Percentiles rank a stretch among this genome's conserved stretches.
Conservation (phyloP, 495 filamentous ascomycete species). For the Talaromyces stipitatus region DNA sequence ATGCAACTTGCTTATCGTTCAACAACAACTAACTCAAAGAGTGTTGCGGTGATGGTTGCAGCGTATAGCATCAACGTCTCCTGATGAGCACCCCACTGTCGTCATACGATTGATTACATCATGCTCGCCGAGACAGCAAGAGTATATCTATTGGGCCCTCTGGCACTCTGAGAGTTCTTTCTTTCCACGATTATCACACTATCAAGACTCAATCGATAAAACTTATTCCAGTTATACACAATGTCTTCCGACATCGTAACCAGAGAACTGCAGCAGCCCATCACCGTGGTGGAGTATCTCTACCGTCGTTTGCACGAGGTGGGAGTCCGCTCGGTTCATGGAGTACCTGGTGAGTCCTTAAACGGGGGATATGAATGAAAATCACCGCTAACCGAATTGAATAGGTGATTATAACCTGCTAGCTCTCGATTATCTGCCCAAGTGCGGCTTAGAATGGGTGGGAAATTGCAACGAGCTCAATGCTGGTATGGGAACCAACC, state of each 20-base stretch:
- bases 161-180: not conserved
- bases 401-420: conserved; percentile 41
- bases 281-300: conserved; percentile 55
- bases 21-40: not conserved
- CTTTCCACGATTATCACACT: not conserved
- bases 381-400: not conserved
- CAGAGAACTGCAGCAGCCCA: conserved; percentile 44
- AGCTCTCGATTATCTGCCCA: conserved; percentile 55
- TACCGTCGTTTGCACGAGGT: conserved; percentile 57
- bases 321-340: conserved; percentile 53
- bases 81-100: conserved; percentile 10
- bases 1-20: not conserved
- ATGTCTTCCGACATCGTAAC: conserved; percentile 49
- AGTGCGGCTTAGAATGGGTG: conserved; percentile 54
- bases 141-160: not conserved
- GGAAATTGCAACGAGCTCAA: conserved; percentile 66
- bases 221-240: conserved; percentile 5
- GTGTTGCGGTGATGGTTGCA: not conserved
- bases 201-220: not conserved
- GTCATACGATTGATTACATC: conserved; percentile 7
- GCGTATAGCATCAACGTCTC: not conserved
- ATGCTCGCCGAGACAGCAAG: not conserved
- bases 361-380: not conserved
- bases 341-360: conserved; percentile 45
- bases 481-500: conserved; percentile 39